Base-by-base conservation (phyloP, 257 asterid genomes). In the Penstemon eatonii region DNA sequence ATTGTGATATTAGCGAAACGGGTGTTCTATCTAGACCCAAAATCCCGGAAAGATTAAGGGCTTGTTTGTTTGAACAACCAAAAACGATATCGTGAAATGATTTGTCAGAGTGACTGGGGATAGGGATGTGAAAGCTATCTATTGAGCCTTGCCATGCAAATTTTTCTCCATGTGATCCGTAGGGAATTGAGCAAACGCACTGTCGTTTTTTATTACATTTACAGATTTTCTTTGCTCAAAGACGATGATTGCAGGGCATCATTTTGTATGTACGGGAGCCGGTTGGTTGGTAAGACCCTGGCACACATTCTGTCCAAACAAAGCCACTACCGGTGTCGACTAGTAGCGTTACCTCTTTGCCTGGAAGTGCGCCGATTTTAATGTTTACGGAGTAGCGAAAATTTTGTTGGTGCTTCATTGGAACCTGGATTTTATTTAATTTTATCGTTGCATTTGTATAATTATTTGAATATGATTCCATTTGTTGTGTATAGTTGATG, bases 181-280 rank as follows among this genome's bases (percentile, higher is more conserved):
- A 38, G 13, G 37, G 33, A 13, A 65, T 7, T 13, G 13, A 47
- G 10, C 69, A 64, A 33, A 64, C 13, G 5, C 69, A 52, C 5
- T 66, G 70, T 38, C 33, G 33, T 25, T 66, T 66, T 40, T 50
- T 66, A n/a, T 51, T 38, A 41, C 70, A 66, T 5, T 41, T 66
- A 61, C 70, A 51, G 43, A 53, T 53, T 15, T 65, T 65, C 18
- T 51, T 50, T 4, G 69, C 49, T 7, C 69, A 37, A 5, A 65
- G 69, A 0, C n/a, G 60, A 51, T 66, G 61, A 12, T 46, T 37
- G 60, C 74, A 69, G 43, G 67, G 74, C 7, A 69, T 59, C 50
- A 25, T 56, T 18, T 69, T 58, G 59, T 25, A 25, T 25, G 33
- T 25, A 25, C 33, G 33, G 33, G 33, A 25, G 33, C 33, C 33